Base-by-base conservation (phyloP, 768 basidiomycete genomes). In the Calvatia gigantea region DNA sequence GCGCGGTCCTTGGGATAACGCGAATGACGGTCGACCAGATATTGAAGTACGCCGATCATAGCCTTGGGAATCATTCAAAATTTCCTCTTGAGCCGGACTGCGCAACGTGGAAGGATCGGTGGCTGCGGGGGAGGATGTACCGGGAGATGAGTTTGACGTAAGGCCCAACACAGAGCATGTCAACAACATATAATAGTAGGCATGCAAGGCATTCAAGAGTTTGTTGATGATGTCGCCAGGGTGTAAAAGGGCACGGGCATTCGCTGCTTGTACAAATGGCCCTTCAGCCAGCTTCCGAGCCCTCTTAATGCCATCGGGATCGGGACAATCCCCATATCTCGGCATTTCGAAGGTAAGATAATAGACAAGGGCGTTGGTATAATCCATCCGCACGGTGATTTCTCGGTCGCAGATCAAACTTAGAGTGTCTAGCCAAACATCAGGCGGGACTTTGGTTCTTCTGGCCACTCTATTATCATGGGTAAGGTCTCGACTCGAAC, bases 381-480 rank as follows among this genome's bases (percentile, higher is more conserved):
- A 95, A 60, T 91, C 89, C 11, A 82, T 80, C 53, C 94, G 84
- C 19, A 95, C 84, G n/a, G 81, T 73, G 62, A 82, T 86, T 54
- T 91, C 86, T 11, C 72, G 68, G 65, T 96, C 92, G 65, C 92
- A 95, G 3, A 96, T 70, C 25, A 97, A 75, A 45, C 86, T 87
- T 41, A 96, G 69, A 1, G 91, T 94, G 58, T 96, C 94, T 66
- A 94, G 91, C 93, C 93, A 96, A 31, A 88, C 81, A 64, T 94
- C 92, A 27, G 89, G 86, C 2, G 87, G 77, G 29, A 97, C 80
- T 58, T 78, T 78, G 8, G 83, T 85, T 56, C 90, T 75, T 49
- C 84, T 77, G n/a, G 83, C 75, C 23, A 70, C 65, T 21, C 74
- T 76, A 44, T 73, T 72, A 11, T 67, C 62, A 19, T 62, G 60